These are phyloP conservation scores for Ceratocystis smalleyi DNA, from an alignment of 2,329 filamentous ascomycete species.

Conservation along the genomic window DNA sequence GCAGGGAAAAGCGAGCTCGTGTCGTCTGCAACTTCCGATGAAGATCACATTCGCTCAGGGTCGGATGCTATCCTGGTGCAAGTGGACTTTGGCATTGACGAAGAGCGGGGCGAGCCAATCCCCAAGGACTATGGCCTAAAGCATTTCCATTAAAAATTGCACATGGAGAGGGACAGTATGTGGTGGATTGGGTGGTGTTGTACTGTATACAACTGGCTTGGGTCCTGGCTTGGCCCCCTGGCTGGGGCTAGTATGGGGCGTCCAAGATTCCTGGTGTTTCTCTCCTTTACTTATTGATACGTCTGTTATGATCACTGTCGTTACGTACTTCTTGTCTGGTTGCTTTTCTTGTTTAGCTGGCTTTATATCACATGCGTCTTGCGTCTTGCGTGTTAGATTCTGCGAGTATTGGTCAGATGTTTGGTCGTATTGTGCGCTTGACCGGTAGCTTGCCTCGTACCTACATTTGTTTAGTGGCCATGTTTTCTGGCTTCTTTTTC, in stretches of 20 bases:
- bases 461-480: too few relatives aligned
- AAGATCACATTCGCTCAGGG: constrained; percentile 8
- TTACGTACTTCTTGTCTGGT: too few relatives aligned
- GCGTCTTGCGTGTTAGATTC: too few relatives aligned
- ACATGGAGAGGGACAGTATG: not conserved
- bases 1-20: constrained; percentile 18
- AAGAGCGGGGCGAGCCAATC: constrained; percentile 17
- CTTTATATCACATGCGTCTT: too few relatives aligned
- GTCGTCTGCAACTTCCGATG: constrained; percentile 18
- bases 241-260: too few relatives aligned
- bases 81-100: constrained; percentile 26
- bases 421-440: too few relatives aligned
- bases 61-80: constrained; percentile 25
- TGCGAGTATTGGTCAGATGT: too few relatives aligned
- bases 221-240: not conserved
- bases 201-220: not conserved
- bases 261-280: not conserved
- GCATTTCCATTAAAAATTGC: constrained; percentile 7
- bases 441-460: too few relatives aligned
- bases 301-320: not conserved
- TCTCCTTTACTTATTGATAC: not conserved
- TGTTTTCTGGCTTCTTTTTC: too few relatives aligned
- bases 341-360: too few relatives aligned
- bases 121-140: constrained; percentile 13
- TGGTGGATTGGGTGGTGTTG: not conserved